A percentile compares a stretch with the other conserved stretches of the same genome.
These are phyloP conservation scores for Auriscalpium microsporum DNA, from an alignment of 768 basidiomycete species.

Conservation along the genomic window DNA sequence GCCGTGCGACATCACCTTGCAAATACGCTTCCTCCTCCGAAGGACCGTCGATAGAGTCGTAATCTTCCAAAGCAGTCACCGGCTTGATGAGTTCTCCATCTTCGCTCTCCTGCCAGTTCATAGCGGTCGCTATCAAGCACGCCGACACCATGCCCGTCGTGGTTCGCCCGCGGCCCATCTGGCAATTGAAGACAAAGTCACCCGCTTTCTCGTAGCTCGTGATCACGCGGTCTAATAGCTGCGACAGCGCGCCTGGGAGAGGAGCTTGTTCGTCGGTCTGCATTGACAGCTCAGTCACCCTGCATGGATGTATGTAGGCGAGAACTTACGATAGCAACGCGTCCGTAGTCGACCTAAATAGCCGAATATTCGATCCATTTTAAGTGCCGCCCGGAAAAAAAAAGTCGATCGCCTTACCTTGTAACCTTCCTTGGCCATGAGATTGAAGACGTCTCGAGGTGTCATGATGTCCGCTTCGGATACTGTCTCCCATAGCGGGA, in stretches of 20 bases:
- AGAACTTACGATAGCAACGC: conserved; percentile 77
- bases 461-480: conserved; percentile 79
- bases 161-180: conserved; percentile 88
- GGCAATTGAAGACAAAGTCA: conserved; percentile 92
- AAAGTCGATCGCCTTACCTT: conserved; percentile 33
- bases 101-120: conserved; percentile 47
- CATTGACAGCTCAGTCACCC: background rate
- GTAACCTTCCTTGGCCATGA: conserved; percentile 71
- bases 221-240: conserved; percentile 69
- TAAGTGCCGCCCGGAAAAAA: conserved; percentile 6
- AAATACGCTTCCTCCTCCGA: conserved; percentile 86
- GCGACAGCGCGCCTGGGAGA: conserved; percentile 75
- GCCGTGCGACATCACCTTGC: conserved; percentile 44
- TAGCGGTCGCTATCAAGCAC: conserved; percentile 71
- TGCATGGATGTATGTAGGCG: background rate
- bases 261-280: conserved; percentile 98
- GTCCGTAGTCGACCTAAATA: conserved; percentile 74
- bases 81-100: conserved; percentile 27
- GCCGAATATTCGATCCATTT: background rate
- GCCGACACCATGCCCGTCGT: conserved; percentile 96
- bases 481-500: conserved; percentile 92
- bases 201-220: conserved; percentile 46
- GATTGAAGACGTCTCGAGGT: conserved; percentile 70
- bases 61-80: conserved; percentile 33
- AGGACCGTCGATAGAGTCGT: conserved; percentile 70